Percentiles rank a stretch among this genome's conserved stretches.
Evolutionary conservation across 306 rosid species (phyloP).

Genomic region (Castanea mollissima): DNA sequence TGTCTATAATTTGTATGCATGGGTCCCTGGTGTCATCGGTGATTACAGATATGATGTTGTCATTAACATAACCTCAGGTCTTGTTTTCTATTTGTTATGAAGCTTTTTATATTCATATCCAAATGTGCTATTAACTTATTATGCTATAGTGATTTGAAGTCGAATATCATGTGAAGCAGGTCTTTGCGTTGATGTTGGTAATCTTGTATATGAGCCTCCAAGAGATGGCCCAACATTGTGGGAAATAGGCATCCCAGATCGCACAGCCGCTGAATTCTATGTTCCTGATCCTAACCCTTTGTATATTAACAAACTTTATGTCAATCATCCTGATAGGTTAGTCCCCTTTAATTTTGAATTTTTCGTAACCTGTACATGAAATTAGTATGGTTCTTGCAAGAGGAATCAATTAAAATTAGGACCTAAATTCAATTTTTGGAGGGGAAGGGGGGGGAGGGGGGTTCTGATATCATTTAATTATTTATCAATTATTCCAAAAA

Average conservation of each 20-base stretch:
- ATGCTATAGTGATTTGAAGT: neutral
- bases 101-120: neutral
- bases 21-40: constrained; percentile 81
- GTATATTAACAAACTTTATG: constrained; percentile 68
- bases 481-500: too few species aligned
- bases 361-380: constrained; percentile 37
- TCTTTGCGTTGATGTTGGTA: constrained; percentile 52
- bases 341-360: constrained; percentile 16
- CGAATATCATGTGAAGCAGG: constrained; percentile 32
- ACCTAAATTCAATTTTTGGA: too few species aligned
- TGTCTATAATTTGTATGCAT: constrained; percentile 62
- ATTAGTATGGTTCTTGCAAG: too few species aligned
- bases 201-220: constrained; percentile 62
- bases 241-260: constrained; percentile 96
- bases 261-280: constrained; percentile 75
- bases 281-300: constrained; percentile 79
- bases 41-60: constrained; percentile 50
- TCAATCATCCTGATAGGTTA: constrained; percentile 81
- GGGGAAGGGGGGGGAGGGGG: too few species aligned
- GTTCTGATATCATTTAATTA: too few species aligned
- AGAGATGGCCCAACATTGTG: constrained; percentile 87
- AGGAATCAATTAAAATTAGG: too few species aligned
- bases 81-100: neutral
- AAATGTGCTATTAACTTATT: neutral
- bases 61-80: constrained; percentile 63